These are phyloP conservation scores for Acanthamoeba triangularis DNA, from an alignment of 208 protist genomes.

Conservation along the genomic window DNA sequence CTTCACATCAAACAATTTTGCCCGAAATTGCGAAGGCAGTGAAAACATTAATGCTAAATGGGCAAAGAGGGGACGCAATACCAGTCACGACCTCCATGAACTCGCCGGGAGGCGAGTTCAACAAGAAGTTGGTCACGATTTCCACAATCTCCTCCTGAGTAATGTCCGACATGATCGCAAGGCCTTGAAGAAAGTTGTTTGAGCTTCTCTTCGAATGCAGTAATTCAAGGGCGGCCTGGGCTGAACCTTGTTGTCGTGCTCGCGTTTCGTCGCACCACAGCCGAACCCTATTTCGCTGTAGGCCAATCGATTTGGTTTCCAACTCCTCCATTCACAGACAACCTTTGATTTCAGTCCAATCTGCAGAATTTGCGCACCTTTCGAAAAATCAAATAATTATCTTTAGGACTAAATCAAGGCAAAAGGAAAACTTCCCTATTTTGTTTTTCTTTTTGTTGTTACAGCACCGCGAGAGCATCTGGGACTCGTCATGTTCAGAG, in stretches of 20 bases:
- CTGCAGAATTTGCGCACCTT: background rate
- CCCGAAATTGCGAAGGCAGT: background rate
- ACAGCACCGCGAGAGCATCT: too few relatives aligned
- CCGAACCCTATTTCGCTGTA: background rate
- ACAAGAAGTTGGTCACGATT: constrained; percentile 84
- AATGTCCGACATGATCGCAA: constrained; percentile 39
- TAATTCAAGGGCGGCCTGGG: background rate
- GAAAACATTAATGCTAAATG: background rate
- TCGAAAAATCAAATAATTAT: too few relatives aligned
- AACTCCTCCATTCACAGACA: background rate
- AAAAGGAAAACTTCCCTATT: background rate
- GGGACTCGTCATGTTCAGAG: background rate
- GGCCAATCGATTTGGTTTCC: background rate
- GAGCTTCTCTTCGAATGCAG: background rate
- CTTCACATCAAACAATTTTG: background rate
- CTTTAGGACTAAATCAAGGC: background rate
- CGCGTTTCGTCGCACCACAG: background rate
- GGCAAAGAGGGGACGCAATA: constrained; percentile 17
- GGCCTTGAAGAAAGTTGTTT: background rate
- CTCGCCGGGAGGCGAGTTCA: constrained; percentile 86
- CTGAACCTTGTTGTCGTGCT: constrained; percentile 11
- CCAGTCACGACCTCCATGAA: constrained; percentile 87
- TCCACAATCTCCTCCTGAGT: constrained; percentile 83
- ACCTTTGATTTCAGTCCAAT: background rate
- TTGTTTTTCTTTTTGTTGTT: background rate